These are phyloP conservation scores for Wickerhamiella domercqiae DNA, from an alignment of 805 yeast species.

Conservation along the genomic window DNA sequence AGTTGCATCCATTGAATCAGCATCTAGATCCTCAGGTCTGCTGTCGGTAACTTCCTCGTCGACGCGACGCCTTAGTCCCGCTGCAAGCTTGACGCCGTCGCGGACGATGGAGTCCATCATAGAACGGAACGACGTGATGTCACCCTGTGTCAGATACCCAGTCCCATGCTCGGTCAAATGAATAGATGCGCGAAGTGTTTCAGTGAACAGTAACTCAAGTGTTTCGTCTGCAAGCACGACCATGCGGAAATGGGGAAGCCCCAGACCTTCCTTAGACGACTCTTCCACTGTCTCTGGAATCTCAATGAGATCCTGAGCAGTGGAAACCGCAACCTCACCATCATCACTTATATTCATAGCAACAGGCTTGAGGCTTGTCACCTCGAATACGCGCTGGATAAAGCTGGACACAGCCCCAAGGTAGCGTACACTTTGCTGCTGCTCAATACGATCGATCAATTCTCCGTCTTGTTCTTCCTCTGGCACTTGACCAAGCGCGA, in stretches of 20 bases:
- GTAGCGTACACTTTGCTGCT: slow-evolving; percentile 36
- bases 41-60: slow-evolving; percentile 31
- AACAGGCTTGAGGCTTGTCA: slow-evolving; percentile 10
- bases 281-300: slow-evolving; percentile 24
- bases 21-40: slow-evolving; percentile 18
- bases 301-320: slow-evolving; percentile 9
- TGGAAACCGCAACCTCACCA: slow-evolving; percentile 2
- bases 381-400: slow-evolving; percentile 70
- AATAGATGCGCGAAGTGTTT: slow-evolving; percentile 49
- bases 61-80: slow-evolving; percentile 74
- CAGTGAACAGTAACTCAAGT: slow-evolving; percentile 67
- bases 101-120: slow-evolving; percentile 84
- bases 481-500: slow-evolving; percentile 23
- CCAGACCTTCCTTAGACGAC: slow-evolving; percentile 2
- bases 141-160: slow-evolving; percentile 32
- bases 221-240: slow-evolving; percentile 88
- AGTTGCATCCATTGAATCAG: slow-evolving; percentile 18
- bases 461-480: slow-evolving; percentile 36
- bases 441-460: slow-evolving; percentile 23
- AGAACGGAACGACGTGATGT: slow-evolving; percentile 56
- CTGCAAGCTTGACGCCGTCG: slow-evolving; percentile 85
- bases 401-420: slow-evolving; percentile 76
- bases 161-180: slow-evolving; percentile 38
- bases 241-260: slow-evolving; percentile 71
- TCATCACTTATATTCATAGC: slow-evolving; percentile 20